Conservation (phyloP, 2,329 filamentous ascomycete species). For the Apiospora kogelbergensis region DNA sequence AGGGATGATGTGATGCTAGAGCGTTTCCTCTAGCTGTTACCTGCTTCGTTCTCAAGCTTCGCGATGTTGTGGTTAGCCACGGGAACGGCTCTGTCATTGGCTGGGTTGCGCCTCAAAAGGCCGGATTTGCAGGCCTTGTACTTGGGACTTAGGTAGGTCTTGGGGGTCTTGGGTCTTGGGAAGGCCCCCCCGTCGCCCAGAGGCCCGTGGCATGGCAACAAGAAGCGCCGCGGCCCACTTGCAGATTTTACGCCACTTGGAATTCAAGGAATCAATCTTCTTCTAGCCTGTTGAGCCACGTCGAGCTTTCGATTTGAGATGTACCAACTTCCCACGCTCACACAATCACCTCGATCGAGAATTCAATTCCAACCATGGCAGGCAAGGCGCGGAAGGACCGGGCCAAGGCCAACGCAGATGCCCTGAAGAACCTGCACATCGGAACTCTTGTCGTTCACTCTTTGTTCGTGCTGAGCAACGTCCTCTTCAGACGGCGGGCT, state of each 20-base stretch:
- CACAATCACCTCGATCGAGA: background rate
- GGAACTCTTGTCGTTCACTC: constrained; percentile 71
- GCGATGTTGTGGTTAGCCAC: constrained; percentile 43
- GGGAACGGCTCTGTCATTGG: constrained; percentile 36
- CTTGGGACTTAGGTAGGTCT: background rate
- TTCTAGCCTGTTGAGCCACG: background rate
- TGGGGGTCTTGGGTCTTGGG: background rate
- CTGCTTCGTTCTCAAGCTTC: constrained; percentile 20
- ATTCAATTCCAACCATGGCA: constrained; percentile 43
- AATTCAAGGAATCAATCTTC: background rate
- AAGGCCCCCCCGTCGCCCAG: background rate
- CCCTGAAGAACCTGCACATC: constrained; percentile 80
- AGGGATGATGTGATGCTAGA: constrained; percentile 19
- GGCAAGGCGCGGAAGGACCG: constrained; percentile 64
- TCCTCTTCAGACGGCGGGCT: constrained; percentile 64
- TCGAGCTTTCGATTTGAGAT: background rate
- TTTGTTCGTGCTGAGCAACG: constrained; percentile 72
- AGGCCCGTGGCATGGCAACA: constrained; percentile 5
- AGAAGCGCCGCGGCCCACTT: background rate
- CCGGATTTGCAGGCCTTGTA: background rate
- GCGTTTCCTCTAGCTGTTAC: constrained; percentile 19
- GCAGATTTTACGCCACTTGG: background rate
- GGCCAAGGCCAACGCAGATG: constrained; percentile 75
- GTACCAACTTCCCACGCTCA: too few relatives aligned
- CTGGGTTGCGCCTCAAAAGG: constrained; percentile 16